Evolutionary conservation across 257 asterid genomes (phyloP).

Genomic region (Buddleja alternifolia): DNA sequence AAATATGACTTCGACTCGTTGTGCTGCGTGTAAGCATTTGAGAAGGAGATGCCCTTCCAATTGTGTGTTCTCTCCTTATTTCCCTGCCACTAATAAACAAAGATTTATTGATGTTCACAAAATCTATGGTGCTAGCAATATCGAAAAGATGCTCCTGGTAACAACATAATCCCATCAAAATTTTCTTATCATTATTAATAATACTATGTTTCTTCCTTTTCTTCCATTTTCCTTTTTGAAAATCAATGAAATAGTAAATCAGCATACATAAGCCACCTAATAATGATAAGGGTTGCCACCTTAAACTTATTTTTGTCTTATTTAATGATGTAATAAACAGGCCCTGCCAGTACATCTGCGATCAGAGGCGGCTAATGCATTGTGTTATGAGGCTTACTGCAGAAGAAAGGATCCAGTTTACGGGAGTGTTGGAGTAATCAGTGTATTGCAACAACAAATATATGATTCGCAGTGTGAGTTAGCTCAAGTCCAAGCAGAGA

Average conservation of each 20-base stretch:
- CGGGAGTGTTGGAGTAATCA: constrained; percentile 40
- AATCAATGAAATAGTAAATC: no score
- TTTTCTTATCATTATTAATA: no score
- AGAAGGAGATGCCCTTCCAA: constrained; percentile 43
- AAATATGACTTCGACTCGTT: constrained; percentile 34
- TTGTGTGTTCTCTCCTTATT: constrained; percentile 42
- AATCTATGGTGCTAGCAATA: constrained; percentile 39
- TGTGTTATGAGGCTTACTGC: constrained; percentile 42
- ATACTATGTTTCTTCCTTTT: no score
- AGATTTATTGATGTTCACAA: constrained; percentile 40
- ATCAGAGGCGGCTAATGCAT: constrained; percentile 34
- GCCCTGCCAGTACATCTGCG: constrained; percentile 30
- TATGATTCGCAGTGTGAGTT: constrained; percentile 21
- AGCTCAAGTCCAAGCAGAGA: constrained; percentile 33
- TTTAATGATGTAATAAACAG: constrained; percentile 18
- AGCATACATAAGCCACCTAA: no score
- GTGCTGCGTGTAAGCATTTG: constrained; percentile 45
- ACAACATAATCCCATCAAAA: neutral
- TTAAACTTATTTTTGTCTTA: no score
- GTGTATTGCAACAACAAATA: constrained; percentile 33
- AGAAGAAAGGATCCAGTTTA: constrained; percentile 35
- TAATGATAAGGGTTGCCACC: no score
- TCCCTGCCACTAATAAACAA: constrained; percentile 40
- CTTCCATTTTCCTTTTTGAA: no score
- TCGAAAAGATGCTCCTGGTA: constrained; percentile 39